A percentile compares a stretch with the other conserved stretches of the same genome.
Evolutionary conservation across 176 grass and related monocot species (phyloP).

Genomic region (Lolium multiflorum): DNA sequence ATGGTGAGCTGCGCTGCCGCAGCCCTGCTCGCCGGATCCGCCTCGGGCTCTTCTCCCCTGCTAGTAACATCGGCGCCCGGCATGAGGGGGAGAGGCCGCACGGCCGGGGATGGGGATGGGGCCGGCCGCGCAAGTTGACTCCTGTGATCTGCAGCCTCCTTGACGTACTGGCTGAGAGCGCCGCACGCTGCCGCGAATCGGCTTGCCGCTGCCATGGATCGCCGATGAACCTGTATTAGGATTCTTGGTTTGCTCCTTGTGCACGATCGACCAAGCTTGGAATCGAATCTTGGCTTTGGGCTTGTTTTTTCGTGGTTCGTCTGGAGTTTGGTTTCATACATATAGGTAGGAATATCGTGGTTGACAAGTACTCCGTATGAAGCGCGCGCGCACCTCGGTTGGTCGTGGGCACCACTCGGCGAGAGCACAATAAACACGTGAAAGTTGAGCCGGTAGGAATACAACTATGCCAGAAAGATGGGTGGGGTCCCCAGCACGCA

Average conservation of each 20-base stretch:
- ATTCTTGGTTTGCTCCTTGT: neutral
- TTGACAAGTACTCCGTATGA: neutral
- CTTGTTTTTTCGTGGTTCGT: neutral
- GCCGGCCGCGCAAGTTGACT: neutral
- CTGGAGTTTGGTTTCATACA: neutral
- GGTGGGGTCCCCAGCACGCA: neutral
- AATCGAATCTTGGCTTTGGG: neutral
- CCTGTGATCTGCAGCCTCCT: slow-evolving; percentile 39
- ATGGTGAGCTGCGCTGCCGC: slow-evolving; percentile 48
- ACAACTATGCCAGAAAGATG: neutral
- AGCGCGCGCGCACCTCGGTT: neutral
- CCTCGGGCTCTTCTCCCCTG: neutral
- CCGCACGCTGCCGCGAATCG: slow-evolving; percentile 58
- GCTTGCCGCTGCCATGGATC: slow-evolving; percentile 21
- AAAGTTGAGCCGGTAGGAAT: neutral
- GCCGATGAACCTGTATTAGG: neutral
- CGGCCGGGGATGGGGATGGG: no score
- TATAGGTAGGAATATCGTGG: neutral
- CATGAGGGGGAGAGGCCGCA: slow-evolving; percentile 36
- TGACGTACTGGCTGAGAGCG: slow-evolving; percentile 61
- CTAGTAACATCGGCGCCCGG: slow-evolving; percentile 42
- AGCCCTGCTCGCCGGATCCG: neutral
- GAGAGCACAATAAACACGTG: slow-evolving; percentile 43
- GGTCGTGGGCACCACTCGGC: neutral
- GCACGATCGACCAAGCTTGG: neutral